These are phyloP conservation scores for Colletotrichum orbiculare DNA, from an alignment of 2,329 filamentous ascomycete species.

Conservation along the genomic window DNA sequence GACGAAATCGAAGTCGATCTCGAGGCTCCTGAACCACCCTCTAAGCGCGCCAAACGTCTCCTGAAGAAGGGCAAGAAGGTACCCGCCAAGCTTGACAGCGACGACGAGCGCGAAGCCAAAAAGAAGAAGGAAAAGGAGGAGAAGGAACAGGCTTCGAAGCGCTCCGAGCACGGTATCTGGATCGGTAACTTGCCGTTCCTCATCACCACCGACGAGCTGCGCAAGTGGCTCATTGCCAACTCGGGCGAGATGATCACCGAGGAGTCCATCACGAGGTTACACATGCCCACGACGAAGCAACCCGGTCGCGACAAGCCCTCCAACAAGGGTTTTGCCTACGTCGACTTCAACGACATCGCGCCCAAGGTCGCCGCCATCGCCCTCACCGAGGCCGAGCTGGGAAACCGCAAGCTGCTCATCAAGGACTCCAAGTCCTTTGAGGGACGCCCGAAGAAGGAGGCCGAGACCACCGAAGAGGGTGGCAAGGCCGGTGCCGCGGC, in stretches of 20 bases:
- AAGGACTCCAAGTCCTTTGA: constrained; percentile 93
- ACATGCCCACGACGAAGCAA: constrained; percentile 77
- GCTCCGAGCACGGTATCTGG: constrained; percentile 90
- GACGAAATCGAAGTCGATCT: constrained; percentile 92
- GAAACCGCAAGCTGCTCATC: constrained; percentile 85
- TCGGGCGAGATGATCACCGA: constrained; percentile 73
- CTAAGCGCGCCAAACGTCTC: constrained; percentile 90
- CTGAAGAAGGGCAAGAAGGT: constrained; percentile 84
- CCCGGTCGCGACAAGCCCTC: constrained; percentile 54
- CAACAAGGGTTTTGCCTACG: constrained; percentile 96
- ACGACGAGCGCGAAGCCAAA: constrained; percentile 52
- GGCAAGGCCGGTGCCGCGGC: constrained; percentile 39
- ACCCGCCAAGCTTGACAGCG: constrained; percentile 56
- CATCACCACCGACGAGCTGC: constrained; percentile 78
- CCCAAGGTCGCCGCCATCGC: constrained; percentile 82
- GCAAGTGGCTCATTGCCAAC: constrained; percentile 81
- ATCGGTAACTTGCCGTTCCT: constrained; percentile 95
- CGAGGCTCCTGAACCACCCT: constrained; percentile 88
- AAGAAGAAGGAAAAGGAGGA: constrained; percentile 52
- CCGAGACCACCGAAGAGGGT: constrained; percentile 43
- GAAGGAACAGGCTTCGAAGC: constrained; percentile 56
- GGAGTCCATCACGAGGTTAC: constrained; percentile 83
- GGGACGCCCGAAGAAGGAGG: constrained; percentile 80
- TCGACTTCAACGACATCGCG: constrained; percentile 83
- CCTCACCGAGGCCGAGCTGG: constrained; percentile 84